A percentile compares a stretch with the other conserved stretches of the same genome.
Evolutionary conservation across 306 rosid genomes (phyloP).

Genomic region (Begonia fuchsioides): DNA sequence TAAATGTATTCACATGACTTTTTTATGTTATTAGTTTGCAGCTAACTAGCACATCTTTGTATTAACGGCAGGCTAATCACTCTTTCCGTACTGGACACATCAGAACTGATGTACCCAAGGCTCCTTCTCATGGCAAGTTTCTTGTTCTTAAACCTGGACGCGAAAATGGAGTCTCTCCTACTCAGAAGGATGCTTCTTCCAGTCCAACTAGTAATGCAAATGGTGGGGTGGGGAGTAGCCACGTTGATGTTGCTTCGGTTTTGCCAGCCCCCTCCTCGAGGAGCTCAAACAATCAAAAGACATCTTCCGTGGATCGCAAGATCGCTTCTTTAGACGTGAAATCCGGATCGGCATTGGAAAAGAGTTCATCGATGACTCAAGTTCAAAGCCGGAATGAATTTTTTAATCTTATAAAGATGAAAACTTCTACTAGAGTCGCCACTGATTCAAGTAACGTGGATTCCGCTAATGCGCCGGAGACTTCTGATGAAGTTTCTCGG

Average conservation of each 20-base stretch:
- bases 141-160: slow-evolving; percentile 78
- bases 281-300: slow-evolving; percentile 42
- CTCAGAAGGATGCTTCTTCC: slow-evolving; percentile 55
- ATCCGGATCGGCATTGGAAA: slow-evolving; percentile 55
- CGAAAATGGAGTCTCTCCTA: slow-evolving; percentile 62
- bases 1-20: too few species aligned
- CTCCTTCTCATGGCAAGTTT: slow-evolving; percentile 79
- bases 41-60: too few species aligned
- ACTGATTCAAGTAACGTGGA: slow-evolving; percentile 28
- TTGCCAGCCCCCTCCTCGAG: slow-evolving; percentile 45
- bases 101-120: slow-evolving; percentile 61
- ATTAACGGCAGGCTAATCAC: slow-evolving; percentile 39
- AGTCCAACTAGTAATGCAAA: slow-evolving; percentile 46
- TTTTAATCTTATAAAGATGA: slow-evolving; percentile 72
- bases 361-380: slow-evolving; percentile 70
- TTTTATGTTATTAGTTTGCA: too few species aligned
- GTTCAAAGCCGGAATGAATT: slow-evolving; percentile 91
- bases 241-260: slow-evolving; percentile 44
- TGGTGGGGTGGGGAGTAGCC: slow-evolving; percentile 42
- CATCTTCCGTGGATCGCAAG: slow-evolving; percentile 52
- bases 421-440: slow-evolving; percentile 42
- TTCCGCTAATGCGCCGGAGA: slow-evolving; percentile 41
- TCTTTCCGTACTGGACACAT: slow-evolving; percentile 52
- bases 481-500: slow-evolving; percentile 38
- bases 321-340: slow-evolving; percentile 49